Percentiles rank a stretch among this genome's conserved stretches.
These are phyloP conservation scores for Hyaloscypha bicolor DNA, from an alignment of 495 filamentous ascomycete species.

Conservation along the genomic window DNA sequence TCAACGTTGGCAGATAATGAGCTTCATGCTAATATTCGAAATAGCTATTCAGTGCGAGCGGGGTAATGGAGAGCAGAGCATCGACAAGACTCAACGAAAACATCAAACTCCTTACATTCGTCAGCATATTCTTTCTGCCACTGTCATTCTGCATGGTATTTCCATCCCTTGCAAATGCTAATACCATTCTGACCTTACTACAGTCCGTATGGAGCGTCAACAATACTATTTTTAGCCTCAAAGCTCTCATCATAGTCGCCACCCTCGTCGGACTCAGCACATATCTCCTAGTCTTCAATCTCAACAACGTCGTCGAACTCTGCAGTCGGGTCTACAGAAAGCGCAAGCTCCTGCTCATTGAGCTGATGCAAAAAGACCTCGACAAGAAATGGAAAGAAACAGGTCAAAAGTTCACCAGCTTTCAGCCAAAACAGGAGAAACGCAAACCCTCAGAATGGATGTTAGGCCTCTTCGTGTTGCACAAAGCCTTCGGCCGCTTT, in stretches of 20 bases:
- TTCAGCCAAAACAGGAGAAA: conserved; percentile 15
- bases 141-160: conserved; percentile 36
- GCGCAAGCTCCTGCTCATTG: conserved; percentile 3
- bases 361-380: conserved; percentile 11
- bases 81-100: conserved; percentile 39
- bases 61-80: conserved; percentile 32
- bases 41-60: conserved; percentile 14
- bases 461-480: conserved; percentile 9
- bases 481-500: conserved; percentile 1
- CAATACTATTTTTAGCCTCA: conserved; percentile 5
- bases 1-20: neutral
- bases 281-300: conserved; percentile 21
- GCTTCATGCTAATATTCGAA: neutral
- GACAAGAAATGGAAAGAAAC: conserved; percentile 5
- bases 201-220: conserved; percentile 20
- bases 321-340: neutral
- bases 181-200: neutral
- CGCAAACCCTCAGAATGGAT: conserved; percentile 17
- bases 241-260: conserved; percentile 11
- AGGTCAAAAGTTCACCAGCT: conserved; percentile 2
- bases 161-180: neutral
- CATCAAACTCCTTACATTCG: conserved; percentile 40
- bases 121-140: conserved; percentile 43
- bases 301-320: conserved; percentile 13
- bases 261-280: conserved; percentile 13